phyloP scores from a whole-genome alignment of 2,329 filamentous ascomycete species.

The Huntiella savannae region DNA sequence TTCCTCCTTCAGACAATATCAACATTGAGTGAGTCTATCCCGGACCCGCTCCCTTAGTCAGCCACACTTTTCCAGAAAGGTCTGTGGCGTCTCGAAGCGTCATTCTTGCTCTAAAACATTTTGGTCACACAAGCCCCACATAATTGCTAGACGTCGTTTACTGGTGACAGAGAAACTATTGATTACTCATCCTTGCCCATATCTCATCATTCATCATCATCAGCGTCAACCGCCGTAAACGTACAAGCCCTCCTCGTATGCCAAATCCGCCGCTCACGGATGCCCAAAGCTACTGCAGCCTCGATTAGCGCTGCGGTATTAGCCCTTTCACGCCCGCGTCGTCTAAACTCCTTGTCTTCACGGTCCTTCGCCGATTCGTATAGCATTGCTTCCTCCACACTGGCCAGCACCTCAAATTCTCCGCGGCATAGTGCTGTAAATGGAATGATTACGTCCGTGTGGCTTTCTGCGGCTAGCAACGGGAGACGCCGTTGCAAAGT shows the following conservation, averaged over 20 bases:
- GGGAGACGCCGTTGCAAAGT: conserved; percentile 59
- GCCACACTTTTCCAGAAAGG: no score
- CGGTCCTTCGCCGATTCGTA: conserved; percentile 20
- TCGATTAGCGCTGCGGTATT: conserved; percentile 35
- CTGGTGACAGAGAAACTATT: no score
- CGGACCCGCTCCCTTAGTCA: no score
- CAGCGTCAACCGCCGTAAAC: conserved; percentile 31
- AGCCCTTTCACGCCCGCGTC: conserved; percentile 22
- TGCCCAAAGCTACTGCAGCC: conserved; percentile 35
- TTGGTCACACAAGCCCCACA: no score
- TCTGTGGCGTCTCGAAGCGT: no score
- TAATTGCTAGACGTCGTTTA: no score
- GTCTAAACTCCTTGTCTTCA: conserved; percentile 14
- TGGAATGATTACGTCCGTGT: conserved; percentile 44
- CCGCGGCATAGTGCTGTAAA: conserved; percentile 61
- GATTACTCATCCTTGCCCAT: no score
- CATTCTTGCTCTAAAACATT: no score
- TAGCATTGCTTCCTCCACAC: conserved; percentile 59
- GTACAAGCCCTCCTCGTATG: conserved; percentile 39
- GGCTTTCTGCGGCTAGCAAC: conserved; percentile 36
- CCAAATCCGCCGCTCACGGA: conserved; percentile 44
- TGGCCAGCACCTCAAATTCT: conserved; percentile 63
- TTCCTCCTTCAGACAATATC: background rate
- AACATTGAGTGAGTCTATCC: no score
- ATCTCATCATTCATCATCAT: background rate